Evolutionary conservation across 2,329 filamentous ascomycete genomes (phyloP).

Genomic region (Didymellaceae sp.): DNA sequence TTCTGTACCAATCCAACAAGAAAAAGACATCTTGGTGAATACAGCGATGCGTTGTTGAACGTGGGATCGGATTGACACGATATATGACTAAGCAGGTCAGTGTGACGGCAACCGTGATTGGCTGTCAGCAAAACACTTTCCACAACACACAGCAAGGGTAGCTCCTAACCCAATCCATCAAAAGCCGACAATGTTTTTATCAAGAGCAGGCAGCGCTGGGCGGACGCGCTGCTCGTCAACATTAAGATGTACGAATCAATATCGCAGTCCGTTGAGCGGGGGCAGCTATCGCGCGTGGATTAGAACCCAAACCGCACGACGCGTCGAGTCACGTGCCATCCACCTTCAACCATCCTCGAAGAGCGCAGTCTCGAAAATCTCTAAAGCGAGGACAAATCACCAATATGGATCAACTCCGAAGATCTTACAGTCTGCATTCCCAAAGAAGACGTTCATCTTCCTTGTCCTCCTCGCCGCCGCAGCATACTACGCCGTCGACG

Average conservation of each 20-base stretch:
- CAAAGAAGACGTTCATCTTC: conserved; percentile 40
- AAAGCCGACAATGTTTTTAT: conserved; percentile 9
- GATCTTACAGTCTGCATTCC: conserved; percentile 39
- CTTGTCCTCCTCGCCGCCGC: conserved; percentile 30
- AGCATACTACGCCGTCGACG: conserved; percentile 35
- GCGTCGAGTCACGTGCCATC: conserved; percentile 16
- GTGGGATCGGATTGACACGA: not conserved
- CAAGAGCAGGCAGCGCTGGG: not conserved
- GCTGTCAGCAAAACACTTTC: not conserved
- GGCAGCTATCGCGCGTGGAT: not conserved
- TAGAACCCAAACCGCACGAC: conserved; percentile 5
- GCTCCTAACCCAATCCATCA: not conserved
- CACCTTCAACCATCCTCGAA: not conserved
- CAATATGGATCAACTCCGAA: not conserved
- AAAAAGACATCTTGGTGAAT: not conserved
- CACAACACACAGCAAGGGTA: not conserved
- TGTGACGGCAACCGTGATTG: conserved; percentile 6
- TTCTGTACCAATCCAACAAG: not conserved
- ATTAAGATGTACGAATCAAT: not conserved
- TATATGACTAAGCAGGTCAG: conserved; percentile 3
- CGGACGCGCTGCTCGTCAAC: not conserved
- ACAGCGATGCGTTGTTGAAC: not conserved
- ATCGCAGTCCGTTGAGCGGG: not conserved
- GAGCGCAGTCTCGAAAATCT: too few species aligned
- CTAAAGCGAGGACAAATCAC: too few species aligned